Conservation (phyloP, 768 basidiomycete species). For the Russula emetica region DNA sequence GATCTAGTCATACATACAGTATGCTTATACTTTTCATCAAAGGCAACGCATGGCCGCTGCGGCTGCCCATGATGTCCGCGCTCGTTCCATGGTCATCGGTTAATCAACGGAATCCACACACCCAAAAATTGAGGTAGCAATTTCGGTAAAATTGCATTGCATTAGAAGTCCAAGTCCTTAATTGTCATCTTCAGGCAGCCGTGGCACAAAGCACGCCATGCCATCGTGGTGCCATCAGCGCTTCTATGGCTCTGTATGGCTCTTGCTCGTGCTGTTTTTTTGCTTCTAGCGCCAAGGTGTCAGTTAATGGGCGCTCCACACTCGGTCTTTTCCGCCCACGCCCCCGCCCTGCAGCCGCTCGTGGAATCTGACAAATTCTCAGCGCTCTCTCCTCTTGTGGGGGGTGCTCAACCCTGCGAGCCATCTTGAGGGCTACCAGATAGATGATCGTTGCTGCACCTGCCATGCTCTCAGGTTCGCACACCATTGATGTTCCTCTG, state of each 20-base stretch:
- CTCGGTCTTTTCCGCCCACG: neutral
- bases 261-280: neutral
- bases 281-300: constrained; percentile 14
- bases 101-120: constrained; percentile 5
- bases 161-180: neutral
- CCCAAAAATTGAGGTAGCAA: neutral
- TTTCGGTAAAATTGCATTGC: constrained; percentile 15
- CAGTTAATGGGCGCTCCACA: neutral
- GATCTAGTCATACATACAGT: neutral
- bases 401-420: constrained; percentile 4
- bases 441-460: constrained; percentile 1
- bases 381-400: neutral
- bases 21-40: neutral
- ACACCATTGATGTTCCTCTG: neutral
- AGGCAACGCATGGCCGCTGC: neutral
- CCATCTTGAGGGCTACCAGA: constrained; percentile 9
- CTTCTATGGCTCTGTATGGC: neutral
- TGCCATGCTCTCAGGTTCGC: neutral
- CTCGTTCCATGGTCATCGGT: neutral
- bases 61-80: neutral
- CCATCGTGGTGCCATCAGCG: constrained; percentile 5
- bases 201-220: neutral
- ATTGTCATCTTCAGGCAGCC: neutral
- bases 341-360: neutral
- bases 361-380: neutral